A percentile compares a stretch with the other conserved stretches of the same genome.
These are phyloP conservation scores for Talaromyces sp. DNA, from an alignment of 2,329 filamentous ascomycete species.

Conservation along the genomic window DNA sequence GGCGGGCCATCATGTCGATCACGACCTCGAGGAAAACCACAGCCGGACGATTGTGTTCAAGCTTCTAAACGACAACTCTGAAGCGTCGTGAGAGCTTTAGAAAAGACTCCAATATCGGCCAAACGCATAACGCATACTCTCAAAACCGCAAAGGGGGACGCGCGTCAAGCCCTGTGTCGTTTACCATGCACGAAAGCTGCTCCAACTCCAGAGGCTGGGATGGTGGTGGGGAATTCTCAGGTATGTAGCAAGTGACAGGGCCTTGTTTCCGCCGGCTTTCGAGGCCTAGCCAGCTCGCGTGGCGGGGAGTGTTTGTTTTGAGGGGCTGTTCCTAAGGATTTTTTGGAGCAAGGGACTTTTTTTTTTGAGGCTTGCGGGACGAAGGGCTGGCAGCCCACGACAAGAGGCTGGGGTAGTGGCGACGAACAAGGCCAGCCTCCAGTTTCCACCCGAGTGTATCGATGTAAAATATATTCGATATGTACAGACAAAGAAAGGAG, in stretches of 20 bases:
- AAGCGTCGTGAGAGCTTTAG: neutral
- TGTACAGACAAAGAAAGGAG: neutral
- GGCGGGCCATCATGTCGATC: slow-evolving; percentile 32
- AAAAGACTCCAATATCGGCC: neutral
- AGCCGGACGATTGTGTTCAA: neutral
- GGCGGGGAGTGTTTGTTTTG: neutral
- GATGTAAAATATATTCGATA: neutral
- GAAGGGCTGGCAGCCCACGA: neutral
- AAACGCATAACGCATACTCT: neutral
- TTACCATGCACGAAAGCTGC: neutral
- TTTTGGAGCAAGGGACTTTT: neutral
- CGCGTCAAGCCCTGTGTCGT: neutral
- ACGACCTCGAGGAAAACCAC: slow-evolving; percentile 9
- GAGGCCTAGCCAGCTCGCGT: neutral
- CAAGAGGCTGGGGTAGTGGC: neutral
- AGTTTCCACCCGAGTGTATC: neutral
- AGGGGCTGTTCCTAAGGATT: neutral
- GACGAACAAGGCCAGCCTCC: neutral
- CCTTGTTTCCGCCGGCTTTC: neutral
- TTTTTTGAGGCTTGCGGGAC: neutral
- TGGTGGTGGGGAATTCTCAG: neutral
- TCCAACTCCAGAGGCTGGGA: neutral
- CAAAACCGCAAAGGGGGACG: neutral
- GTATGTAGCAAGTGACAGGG: neutral
- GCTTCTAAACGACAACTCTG: neutral